phyloP scores from a whole-genome alignment of 345 rosid genomes.

The Eucalyptus victrix region DNA sequence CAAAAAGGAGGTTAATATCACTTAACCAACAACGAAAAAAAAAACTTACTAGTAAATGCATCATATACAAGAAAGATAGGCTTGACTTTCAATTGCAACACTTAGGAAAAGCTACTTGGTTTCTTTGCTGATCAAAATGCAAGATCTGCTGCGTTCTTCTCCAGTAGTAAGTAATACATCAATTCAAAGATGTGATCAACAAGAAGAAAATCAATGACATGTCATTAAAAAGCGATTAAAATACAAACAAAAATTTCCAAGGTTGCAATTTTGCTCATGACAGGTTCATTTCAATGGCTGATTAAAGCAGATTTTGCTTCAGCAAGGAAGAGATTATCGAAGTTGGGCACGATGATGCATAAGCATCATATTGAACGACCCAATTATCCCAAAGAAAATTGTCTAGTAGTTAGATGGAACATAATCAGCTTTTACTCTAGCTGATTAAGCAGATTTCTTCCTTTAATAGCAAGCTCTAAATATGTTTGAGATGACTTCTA shows the following conservation, averaged over 20 bases:
- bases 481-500: background rate
- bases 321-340: background rate
- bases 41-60: background rate
- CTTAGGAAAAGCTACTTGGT: background rate
- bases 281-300: background rate
- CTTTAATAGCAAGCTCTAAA: background rate
- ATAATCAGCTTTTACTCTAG: background rate
- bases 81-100: too few species aligned
- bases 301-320: background rate
- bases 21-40: background rate
- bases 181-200: background rate
- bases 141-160: background rate
- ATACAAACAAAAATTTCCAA: background rate
- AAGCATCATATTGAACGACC: background rate
- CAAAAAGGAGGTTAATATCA: background rate
- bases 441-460: background rate
- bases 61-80: too few species aligned
- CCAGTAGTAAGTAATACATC: background rate
- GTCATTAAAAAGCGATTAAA: background rate
- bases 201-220: background rate
- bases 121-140: background rate
- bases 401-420: background rate
- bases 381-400: background rate
- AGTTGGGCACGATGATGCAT: background rate
- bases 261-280: background rate